Conservation (phyloP, 306 rosid species). For the Dalbergia oliveri region DNA sequence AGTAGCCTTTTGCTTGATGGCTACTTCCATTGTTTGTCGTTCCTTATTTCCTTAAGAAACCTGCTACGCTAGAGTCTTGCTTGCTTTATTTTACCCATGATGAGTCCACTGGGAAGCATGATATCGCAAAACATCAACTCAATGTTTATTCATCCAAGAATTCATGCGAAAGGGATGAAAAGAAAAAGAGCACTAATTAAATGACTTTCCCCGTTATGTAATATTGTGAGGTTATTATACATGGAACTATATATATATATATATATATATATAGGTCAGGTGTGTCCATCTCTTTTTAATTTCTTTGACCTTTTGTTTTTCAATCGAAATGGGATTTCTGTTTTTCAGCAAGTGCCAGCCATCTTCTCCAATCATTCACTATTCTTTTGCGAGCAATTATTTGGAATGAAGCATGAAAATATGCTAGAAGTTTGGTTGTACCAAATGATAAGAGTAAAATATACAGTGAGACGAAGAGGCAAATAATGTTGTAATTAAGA, state of each 20-base stretch:
- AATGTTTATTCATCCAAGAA: slow-evolving; percentile 1
- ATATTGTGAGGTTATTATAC: slow-evolving; percentile 1
- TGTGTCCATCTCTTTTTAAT: too few species aligned
- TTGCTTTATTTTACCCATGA: slow-evolving; percentile 28
- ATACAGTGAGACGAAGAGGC: neutral
- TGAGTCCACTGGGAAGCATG: slow-evolving; percentile 18
- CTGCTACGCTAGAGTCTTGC: neutral
- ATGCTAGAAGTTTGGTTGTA: neutral
- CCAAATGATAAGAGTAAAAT: neutral
- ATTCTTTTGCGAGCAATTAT: neutral
- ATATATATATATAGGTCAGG: neutral
- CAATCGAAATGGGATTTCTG: too few species aligned
- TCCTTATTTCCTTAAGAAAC: slow-evolving; percentile 22
- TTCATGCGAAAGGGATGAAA: slow-evolving; percentile 14
- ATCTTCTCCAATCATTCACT: neutral
- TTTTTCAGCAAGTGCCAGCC: too few species aligned
- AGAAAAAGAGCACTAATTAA: neutral
- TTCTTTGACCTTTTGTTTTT: too few species aligned
- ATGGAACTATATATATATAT: too few species aligned
- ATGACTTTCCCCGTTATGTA: neutral
- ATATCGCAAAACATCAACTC: slow-evolving; percentile 21
- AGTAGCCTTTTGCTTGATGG: slow-evolving; percentile 9
- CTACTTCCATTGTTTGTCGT: slow-evolving; percentile 34
- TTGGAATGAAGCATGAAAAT: neutral
- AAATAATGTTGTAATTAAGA: neutral